Conservation (phyloP, 768 basidiomycete genomes). For the Candolleomyces aberdarensis region DNA sequence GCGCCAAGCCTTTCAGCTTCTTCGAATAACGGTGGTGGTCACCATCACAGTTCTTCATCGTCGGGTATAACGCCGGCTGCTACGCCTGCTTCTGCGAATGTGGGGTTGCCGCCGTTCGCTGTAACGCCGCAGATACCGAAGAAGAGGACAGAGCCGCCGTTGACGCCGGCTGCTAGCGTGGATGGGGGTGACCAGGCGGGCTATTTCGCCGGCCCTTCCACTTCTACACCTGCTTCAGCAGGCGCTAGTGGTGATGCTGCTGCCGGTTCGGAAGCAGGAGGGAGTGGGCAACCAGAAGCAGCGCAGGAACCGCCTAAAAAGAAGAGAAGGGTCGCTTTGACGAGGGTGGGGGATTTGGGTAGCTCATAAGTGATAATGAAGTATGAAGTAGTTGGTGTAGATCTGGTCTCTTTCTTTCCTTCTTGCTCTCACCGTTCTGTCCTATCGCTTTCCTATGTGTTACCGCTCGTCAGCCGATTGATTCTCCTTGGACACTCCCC, state of each 20-base stretch:
- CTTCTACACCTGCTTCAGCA: conserved; percentile 10
- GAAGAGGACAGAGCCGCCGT: conserved; percentile 42
- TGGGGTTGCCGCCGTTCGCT: conserved; percentile 25
- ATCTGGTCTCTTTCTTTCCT: no score
- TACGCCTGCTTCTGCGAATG: conserved; percentile 31
- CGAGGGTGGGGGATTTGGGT: conserved; percentile 59
- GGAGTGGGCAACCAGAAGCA: conserved; percentile 13
- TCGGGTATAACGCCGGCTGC: conserved; percentile 32
- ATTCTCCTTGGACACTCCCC: no score
- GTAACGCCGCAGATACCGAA: conserved; percentile 23
- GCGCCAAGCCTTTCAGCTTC: conserved; percentile 20
- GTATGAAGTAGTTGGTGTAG: neutral
- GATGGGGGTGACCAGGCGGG: conserved; percentile 35
- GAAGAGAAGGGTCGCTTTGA: conserved; percentile 78
- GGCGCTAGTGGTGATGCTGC: conserved; percentile 2
- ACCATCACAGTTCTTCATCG: conserved; percentile 14
- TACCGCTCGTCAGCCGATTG: no score
- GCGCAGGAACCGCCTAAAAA: conserved; percentile 72
- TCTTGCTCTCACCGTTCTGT: no score
- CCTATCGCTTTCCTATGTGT: no score
- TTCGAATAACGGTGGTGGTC: conserved; percentile 20
- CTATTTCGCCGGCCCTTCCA: conserved; percentile 14
- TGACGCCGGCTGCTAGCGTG: conserved; percentile 48
- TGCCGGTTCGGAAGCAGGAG: neutral
- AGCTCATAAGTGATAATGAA: conserved; percentile 12